phyloP scores from a whole-genome alignment of 129 eudicot genomes.

The Helianthus tuberosus region DNA sequence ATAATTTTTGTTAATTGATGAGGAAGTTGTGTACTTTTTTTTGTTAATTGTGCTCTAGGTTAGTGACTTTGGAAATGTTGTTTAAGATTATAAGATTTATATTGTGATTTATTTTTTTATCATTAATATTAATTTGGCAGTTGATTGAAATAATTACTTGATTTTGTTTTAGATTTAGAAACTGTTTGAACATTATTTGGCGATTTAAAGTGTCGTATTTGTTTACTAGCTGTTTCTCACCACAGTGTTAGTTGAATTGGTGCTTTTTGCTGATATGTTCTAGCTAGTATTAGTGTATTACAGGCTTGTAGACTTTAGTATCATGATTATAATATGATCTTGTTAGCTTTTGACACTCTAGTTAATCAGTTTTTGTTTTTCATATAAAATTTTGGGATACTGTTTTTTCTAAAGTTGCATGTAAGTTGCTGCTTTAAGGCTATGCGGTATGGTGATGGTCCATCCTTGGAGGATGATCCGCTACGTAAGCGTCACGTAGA shows the following conservation, averaged over 20 bases:
- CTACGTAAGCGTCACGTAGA: no score
- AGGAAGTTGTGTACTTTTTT: no score
- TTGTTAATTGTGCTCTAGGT: background rate
- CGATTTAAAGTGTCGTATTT: background rate
- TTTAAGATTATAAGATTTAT: background rate
- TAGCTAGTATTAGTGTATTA: background rate
- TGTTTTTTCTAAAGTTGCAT: no score
- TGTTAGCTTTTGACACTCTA: no score
- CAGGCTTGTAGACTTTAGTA: no score
- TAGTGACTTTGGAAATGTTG: background rate
- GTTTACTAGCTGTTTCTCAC: background rate
- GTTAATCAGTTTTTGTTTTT: background rate
- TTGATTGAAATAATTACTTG: background rate
- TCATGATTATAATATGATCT: no score
- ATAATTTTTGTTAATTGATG: background rate
- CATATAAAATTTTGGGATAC: no score
- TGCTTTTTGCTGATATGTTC: background rate
- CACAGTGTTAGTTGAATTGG: background rate
- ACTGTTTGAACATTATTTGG: background rate
- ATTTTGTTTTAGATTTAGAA: background rate
- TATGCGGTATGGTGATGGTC: no score
- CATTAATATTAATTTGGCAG: background rate
- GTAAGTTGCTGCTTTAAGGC: background rate
- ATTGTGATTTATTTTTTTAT: background rate
- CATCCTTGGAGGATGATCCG: no score